Evolutionary conservation across 352 stramenopile genomes (phyloP).

Genomic region (Pythium brachiatum): DNA sequence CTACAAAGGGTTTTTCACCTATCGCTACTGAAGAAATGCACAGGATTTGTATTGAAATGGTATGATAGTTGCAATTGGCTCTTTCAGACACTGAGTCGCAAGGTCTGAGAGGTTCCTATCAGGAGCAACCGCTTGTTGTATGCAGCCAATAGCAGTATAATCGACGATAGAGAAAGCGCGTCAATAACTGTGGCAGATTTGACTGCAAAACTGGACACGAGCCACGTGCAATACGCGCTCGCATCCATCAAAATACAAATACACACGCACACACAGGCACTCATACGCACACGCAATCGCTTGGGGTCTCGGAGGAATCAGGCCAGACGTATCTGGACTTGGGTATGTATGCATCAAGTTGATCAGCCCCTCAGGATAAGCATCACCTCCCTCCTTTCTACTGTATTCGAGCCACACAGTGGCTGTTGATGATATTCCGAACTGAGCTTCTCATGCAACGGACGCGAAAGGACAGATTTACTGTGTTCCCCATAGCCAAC

Average conservation of each 20-base stretch:
- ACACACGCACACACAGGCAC: conserved; percentile 4
- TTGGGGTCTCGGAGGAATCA: conserved; percentile 87
- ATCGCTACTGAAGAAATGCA: no score
- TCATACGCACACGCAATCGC: conserved; percentile 7
- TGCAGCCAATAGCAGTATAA: conserved; percentile 87
- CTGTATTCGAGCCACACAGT: no score
- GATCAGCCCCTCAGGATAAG: conserved; percentile 85
- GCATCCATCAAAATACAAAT: not conserved
- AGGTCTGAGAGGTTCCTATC: conserved; percentile 87
- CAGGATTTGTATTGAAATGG: no score
- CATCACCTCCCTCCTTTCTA: conserved; percentile 71
- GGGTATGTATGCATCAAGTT: conserved; percentile 71
- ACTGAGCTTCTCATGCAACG: not conserved
- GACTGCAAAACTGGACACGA: conserved; percentile 47
- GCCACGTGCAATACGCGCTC: not conserved
- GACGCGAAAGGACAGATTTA: not conserved
- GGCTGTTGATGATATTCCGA: not conserved
- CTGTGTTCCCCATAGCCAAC: not conserved
- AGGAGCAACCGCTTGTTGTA: conserved; percentile 86
- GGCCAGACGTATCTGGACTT: conserved; percentile 77
- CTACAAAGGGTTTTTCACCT: no score
- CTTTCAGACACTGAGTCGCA: conserved; percentile 67
- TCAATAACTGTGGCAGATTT: conserved; percentile 88
- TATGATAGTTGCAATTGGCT: conserved; percentile 86
- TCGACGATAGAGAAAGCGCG: conserved; percentile 56